Conservation (phyloP, 495 filamentous ascomycete genomes). For the Penicillium arizonense region DNA sequence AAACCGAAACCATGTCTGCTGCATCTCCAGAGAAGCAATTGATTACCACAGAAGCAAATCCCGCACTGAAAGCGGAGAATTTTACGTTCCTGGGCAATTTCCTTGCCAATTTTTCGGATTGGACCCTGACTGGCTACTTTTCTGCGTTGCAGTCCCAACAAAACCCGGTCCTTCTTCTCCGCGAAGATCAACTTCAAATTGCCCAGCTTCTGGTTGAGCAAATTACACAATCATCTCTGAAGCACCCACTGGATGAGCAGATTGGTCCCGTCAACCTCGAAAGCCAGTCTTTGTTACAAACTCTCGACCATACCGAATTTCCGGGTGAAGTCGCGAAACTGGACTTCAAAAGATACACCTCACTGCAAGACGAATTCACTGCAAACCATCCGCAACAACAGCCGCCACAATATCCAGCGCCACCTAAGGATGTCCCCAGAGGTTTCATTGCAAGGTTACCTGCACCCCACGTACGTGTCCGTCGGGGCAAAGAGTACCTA, state of each 20-base stretch:
- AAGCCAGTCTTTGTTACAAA: conserved; percentile 21
- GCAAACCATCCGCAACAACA: conserved; percentile 10
- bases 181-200: conserved; percentile 41
- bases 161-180: conserved; percentile 31
- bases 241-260: conserved; percentile 33
- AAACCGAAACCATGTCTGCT: conserved; percentile 29
- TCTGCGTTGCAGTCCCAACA: conserved; percentile 33
- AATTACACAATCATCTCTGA: conserved; percentile 45
- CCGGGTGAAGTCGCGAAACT: conserved; percentile 34
- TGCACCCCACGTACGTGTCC: conserved; percentile 73
- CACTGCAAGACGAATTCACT: conserved; percentile 32
- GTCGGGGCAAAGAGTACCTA: conserved; percentile 68
- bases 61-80: conserved; percentile 26
- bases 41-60: conserved; percentile 16
- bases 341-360: conserved; percentile 37
- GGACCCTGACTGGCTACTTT: conserved; percentile 44
- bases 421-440: conserved; percentile 29
- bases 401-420: conserved; percentile 2
- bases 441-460: conserved; percentile 36
- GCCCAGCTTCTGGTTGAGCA: conserved; percentile 51
- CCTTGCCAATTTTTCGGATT: conserved; percentile 45
- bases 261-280: conserved; percentile 33
- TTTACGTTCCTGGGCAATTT: conserved; percentile 44
- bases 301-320: conserved; percentile 29
- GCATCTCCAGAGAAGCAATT: conserved; percentile 31